Conservation (phyloP, 805 yeast genomes). For the Saccharomycopsis schoenii region DNA sequence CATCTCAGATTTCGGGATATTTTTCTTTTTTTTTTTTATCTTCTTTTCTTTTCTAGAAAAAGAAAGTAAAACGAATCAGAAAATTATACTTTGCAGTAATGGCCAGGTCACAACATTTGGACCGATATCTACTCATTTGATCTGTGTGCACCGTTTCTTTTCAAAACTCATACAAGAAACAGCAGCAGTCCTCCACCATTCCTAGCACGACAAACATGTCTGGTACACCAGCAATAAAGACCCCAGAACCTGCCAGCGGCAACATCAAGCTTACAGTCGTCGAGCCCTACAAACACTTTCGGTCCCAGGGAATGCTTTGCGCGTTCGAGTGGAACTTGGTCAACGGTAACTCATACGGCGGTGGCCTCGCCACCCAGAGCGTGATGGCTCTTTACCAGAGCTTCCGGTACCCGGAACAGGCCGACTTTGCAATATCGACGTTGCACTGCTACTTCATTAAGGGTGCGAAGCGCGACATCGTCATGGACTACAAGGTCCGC, state of each 20-base stretch:
- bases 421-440: neutral
- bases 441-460: slow-evolving; percentile 3
- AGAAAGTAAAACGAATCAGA: too few species aligned
- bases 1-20: too few species aligned
- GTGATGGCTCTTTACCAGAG: neutral
- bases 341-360: neutral
- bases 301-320: neutral
- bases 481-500: neutral
- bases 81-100: too few species aligned
- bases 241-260: neutral
- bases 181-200: neutral
- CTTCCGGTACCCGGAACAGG: neutral
- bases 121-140: too few species aligned
- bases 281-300: neutral
- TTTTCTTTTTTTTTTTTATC: too few species aligned
- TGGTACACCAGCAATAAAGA: neutral
- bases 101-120: too few species aligned
- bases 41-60: too few species aligned
- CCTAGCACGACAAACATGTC: neutral
- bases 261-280: neutral
- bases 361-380: neutral
- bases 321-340: neutral
- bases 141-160: too few species aligned
- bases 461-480: neutral
- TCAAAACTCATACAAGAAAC: too few species aligned